Base-by-base conservation (phyloP, 352 stramenopile genomes). In the Blastocystis sp. region DNA sequence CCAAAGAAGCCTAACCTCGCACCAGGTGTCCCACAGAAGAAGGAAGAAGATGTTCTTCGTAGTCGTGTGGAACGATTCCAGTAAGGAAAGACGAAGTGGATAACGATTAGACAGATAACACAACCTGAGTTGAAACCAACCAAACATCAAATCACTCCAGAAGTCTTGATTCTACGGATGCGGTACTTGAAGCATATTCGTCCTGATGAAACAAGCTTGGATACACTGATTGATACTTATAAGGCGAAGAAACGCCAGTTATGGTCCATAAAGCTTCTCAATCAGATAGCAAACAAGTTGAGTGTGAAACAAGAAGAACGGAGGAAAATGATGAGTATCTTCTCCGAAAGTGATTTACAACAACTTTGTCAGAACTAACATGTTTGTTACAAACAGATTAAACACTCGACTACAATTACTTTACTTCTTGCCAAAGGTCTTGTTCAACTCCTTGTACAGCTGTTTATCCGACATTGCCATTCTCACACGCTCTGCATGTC, bases 401-500 rank as follows among this genome's bases (percentile, higher is more conserved):
- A 27, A 58, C 37, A 61, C 14, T n/a, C 21, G 29, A 43, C 61
- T 81, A 51, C 43, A 52, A 63, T 63, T 52, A 66, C 21, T 66
- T 61, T 81, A 81, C 71, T 80, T 80, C 67, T 87, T 87, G n/a
- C 46, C 63, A 75, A 57, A 87, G 9, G 42, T 75, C 63, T 87
- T 87, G 77, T 74, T 87, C 63, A 87, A 43, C 58, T 86, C 57
- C 63, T 87, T 87, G 35, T 46, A 77, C 58, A 87, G 29, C 63
- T 87, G 59, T 43, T 87, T 87, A 43, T 87, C 77, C 1, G 77
- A 87, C 77, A 87, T 87, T 29, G 77, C 77, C 77, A 87, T 87
- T 59, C 77, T 49, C 58, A 87, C 77, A 37, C 77, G 58, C 63
- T 87, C 77, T 32, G 58, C 77, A 27, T 87, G 77, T 57, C 77